These are phyloP conservation scores for Chlorella sp. DNA, from an alignment of 139 green algal genomes.

Conservation along the genomic window DNA sequence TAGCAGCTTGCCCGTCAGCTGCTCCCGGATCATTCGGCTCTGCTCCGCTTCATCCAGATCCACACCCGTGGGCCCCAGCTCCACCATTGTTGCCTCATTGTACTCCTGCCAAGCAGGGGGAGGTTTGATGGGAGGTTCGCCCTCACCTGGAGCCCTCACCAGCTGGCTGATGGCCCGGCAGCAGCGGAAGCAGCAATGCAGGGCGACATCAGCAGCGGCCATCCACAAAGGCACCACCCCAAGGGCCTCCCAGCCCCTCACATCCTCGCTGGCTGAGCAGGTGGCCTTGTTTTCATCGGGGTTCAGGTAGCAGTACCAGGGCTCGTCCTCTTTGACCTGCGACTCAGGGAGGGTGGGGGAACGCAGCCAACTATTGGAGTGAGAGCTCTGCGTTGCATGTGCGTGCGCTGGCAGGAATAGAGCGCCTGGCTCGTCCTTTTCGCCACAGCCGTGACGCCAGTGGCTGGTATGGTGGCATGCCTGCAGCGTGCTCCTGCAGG, in stretches of 20 bases:
- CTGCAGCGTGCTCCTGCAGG: no score
- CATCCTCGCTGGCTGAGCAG: conserved; percentile 59
- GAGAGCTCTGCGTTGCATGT: no score
- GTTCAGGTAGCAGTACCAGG: conserved; percentile 72
- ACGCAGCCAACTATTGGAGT: no score
- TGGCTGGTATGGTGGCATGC: no score
- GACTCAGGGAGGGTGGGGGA: no score
- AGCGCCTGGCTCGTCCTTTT: no score
- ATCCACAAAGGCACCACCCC: neutral
- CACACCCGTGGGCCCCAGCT: neutral
- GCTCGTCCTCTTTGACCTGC: conserved; percentile 49
- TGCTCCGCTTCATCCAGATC: conserved; percentile 37
- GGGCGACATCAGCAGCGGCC: neutral
- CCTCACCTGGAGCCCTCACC: no score
- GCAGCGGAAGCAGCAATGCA: neutral
- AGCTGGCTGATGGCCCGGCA: neutral
- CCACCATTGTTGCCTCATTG: conserved; percentile 44
- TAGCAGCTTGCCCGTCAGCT: conserved; percentile 27
- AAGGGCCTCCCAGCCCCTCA: neutral
- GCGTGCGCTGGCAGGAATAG: no score
- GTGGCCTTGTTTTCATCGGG: conserved; percentile 48
- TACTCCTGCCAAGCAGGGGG: conserved; percentile 41
- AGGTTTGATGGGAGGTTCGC: no score
- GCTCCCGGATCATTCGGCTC: conserved; percentile 26
- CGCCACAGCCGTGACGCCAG: no score